Percentiles rank a stretch among this genome's conserved stretches.
Conservation (phyloP, 345 rosid genomes). For the Citrus unshiu region DNA sequence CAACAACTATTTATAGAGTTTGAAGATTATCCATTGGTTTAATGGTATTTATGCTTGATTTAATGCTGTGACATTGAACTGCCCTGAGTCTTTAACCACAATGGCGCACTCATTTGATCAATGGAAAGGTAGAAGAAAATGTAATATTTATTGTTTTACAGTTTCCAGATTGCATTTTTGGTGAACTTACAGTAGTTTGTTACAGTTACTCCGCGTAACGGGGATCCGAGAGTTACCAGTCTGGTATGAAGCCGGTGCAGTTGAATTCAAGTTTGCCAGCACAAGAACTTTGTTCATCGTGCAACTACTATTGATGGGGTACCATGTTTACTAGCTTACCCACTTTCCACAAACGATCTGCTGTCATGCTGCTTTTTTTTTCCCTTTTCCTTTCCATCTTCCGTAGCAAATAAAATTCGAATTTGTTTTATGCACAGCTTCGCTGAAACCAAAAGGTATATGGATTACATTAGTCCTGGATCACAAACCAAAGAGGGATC, state of each 20-base stretch:
- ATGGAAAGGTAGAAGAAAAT: background rate
- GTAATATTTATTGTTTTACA: background rate
- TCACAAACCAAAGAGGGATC: slow-evolving; percentile 81
- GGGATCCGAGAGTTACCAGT: slow-evolving; percentile 71
- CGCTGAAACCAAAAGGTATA: slow-evolving; percentile 83
- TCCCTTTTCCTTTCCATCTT: background rate
- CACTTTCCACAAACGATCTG: background rate
- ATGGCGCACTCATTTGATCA: background rate
- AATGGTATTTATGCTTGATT: background rate
- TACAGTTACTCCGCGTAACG: slow-evolving; percentile 74
- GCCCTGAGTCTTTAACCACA: background rate
- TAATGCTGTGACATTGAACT: background rate
- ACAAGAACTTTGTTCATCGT: slow-evolving; percentile 63
- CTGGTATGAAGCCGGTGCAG: slow-evolving; percentile 95
- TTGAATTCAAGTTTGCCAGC: slow-evolving; percentile 66
- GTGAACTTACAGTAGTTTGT: background rate
- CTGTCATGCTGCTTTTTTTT: background rate
- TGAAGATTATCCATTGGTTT: background rate
- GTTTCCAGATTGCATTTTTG: background rate
- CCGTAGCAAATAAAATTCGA: background rate
- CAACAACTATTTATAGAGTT: background rate
- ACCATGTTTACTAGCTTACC: background rate
- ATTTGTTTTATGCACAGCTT: slow-evolving; percentile 34
- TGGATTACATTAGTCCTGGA: slow-evolving; percentile 81
- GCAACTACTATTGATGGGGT: slow-evolving; percentile 91